These are phyloP conservation scores for Saccharomyces hybrid DNA, from an alignment of 1,139 yeast genomes.

Conservation along the genomic window DNA sequence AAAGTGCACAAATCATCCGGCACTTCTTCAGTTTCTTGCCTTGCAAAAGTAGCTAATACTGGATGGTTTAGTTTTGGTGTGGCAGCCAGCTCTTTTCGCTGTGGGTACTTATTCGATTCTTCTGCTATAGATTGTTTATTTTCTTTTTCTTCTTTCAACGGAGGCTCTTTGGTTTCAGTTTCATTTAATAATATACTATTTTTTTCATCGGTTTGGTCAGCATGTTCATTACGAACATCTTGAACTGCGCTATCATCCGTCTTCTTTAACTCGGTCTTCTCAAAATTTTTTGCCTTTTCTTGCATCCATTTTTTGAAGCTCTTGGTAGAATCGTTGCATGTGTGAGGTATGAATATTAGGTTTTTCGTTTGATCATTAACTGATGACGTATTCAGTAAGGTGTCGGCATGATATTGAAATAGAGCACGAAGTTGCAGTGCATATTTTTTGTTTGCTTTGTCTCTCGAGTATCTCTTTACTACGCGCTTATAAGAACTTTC, in stretches of 20 bases:
- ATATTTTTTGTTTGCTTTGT: conserved; percentile 25
- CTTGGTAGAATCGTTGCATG: conserved; percentile 17
- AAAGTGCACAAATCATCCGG: conserved; percentile 26
- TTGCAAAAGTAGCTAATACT: conserved; percentile 11
- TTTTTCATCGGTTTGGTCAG: background rate
- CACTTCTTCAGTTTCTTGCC: conserved; percentile 31
- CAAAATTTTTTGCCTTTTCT: conserved; percentile 2
- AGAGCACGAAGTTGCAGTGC: conserved; percentile 27
- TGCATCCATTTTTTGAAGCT: conserved; percentile 15
- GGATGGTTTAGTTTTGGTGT: conserved; percentile 5
- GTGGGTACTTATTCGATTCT: background rate
- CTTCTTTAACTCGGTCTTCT: background rate
- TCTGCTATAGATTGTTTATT: background rate
- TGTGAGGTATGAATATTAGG: conserved; percentile 20
- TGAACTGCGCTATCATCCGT: background rate
- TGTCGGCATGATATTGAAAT: conserved; percentile 25
- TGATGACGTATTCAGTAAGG: conserved; percentile 1
- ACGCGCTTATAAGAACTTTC: conserved; percentile 26
- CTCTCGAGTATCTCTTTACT: conserved; percentile 27
- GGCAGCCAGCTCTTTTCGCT: background rate
- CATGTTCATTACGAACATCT: background rate
- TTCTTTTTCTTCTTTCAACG: background rate
- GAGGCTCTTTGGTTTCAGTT: background rate
- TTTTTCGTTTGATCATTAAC: conserved; percentile 7
- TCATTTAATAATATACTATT: background rate